Evolutionary conservation across 2,329 filamentous ascomycete genomes (phyloP).

Genomic region (Aspergillus arachidicola): DNA sequence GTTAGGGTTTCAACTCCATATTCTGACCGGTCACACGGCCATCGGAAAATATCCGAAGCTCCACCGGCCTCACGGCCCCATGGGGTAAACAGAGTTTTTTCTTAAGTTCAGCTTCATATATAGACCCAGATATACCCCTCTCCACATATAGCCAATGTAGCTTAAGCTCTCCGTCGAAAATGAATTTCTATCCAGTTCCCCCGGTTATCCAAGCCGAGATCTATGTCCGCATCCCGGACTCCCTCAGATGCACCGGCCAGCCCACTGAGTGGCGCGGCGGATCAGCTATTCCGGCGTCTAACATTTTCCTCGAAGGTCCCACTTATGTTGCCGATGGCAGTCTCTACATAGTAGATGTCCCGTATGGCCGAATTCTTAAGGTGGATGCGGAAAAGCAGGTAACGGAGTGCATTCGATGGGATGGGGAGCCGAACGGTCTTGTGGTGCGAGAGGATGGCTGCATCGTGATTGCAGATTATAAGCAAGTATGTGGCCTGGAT

Average conservation of each 20-base stretch:
- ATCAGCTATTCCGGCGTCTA: constrained; percentile 36
- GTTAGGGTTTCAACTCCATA: neutral
- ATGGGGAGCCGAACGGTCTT: neutral
- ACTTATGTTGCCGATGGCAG: neutral
- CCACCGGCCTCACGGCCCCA: neutral
- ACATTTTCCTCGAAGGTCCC: constrained; percentile 21
- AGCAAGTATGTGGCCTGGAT: neutral
- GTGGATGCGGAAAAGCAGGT: neutral
- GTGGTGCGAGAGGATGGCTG: neutral
- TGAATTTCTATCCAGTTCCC: constrained; percentile 25
- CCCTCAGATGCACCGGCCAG: constrained; percentile 34
- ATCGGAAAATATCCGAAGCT: constrained; percentile 4
- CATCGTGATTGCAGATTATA: neutral
- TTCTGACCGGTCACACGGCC: neutral
- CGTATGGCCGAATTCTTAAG: neutral
- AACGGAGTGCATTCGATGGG: neutral
- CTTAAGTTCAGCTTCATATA: neutral
- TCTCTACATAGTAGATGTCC: neutral
- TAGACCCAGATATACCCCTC: neutral
- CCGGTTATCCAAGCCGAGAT: constrained; percentile 37
- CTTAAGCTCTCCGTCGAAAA: neutral
- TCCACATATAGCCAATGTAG: neutral
- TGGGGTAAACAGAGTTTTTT: neutral
- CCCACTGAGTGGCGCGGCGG: constrained; percentile 40
- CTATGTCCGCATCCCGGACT: constrained; percentile 40